phyloP scores from a whole-genome alignment of 257 asterid species.

The Eucommia ulmoides region DNA sequence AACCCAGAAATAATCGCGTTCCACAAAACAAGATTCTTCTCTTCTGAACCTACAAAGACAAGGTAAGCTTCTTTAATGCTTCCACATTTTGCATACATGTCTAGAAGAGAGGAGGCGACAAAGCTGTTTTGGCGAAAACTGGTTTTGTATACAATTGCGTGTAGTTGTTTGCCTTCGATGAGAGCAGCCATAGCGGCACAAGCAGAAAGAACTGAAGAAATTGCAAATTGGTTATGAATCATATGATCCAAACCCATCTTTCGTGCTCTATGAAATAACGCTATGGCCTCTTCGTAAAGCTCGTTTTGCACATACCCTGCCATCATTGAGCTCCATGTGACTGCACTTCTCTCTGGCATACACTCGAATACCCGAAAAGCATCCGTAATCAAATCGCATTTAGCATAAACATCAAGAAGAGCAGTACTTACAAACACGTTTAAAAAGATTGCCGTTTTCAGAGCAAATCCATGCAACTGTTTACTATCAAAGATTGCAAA shows the following conservation, averaged over 20 bases:
- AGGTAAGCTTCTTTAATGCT: slow-evolving; percentile 47
- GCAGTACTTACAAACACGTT: slow-evolving; percentile 65
- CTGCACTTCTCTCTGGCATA: slow-evolving; percentile 50
- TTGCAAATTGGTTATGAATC: slow-evolving; percentile 31
- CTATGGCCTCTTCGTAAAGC: slow-evolving; percentile 62
- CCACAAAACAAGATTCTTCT: slow-evolving; percentile 58
- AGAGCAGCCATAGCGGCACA: slow-evolving; percentile 75
- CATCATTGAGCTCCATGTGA: slow-evolving; percentile 93
- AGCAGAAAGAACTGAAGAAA: slow-evolving; percentile 64
- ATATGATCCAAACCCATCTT: slow-evolving; percentile 25
- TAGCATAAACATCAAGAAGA: slow-evolving; percentile 75
- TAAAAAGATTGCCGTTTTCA: slow-evolving; percentile 37
- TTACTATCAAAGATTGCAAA: slow-evolving; percentile 47
- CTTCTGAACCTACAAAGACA: slow-evolving; percentile 44
- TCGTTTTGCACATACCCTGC: slow-evolving; percentile 66
- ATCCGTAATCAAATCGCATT: slow-evolving; percentile 41
- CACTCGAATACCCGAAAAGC: slow-evolving; percentile 45
- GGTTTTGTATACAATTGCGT: slow-evolving; percentile 35
- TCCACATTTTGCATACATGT: slow-evolving; percentile 83
- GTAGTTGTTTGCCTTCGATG: slow-evolving; percentile 75
- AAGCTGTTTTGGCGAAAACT: slow-evolving; percentile 42
- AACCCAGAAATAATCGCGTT: slow-evolving; percentile 82
- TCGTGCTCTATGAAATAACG: slow-evolving; percentile 37
- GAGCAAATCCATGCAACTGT: slow-evolving; percentile 63
- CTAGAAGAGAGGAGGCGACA: slow-evolving; percentile 60